Base-by-base conservation (phyloP, 305 asterid genomes). In the Petunia hybrid region DNA sequence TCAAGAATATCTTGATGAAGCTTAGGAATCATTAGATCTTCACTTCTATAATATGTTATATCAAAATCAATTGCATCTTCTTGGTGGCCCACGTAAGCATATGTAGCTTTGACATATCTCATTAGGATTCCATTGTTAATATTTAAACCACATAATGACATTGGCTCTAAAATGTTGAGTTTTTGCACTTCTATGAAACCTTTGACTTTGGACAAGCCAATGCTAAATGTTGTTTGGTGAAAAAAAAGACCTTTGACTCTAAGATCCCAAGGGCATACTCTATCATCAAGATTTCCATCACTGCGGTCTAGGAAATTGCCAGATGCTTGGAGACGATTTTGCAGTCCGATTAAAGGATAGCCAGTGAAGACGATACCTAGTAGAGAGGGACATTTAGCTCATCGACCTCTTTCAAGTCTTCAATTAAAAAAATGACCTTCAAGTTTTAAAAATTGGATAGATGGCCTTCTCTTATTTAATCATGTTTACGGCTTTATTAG, bases 181-280 rank as follows among this genome's bases (percentile, higher is more conserved):
- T 38, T 65, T 65, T 65, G 71, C n/a, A 65, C 71, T 1, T 65
- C 71, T 38, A 65, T 65, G 71, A 65, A 65, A 38, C 3, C 7
- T 36, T 65, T 38, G 5, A 38, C 71, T 16, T 65, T 65, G 43
- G 46, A 7, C 12, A 65, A 46, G 16, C 71, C 40, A 7, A 65
- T 38, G 71, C 71, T 65, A 6, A 65, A 65, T 38, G 71, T 65
- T 65, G 71, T 65, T 65, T 65, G 71, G 71, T 65, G 71, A 9
- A 65, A 65, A 36, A 65, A 65, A 3, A 65, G 40, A 3, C 45
- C 71, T 3, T 36, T 36, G 6, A 65, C 43, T 65, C 71, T 22
- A 8, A n/a, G 71, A 7, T 65, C 71, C 71, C 71, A 65, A 1
- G 71, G 71, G 43, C 71, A 65, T 35, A 5, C 12, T 65, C 36